A percentile compares a stretch with the other conserved stretches of the same genome.
These are phyloP conservation scores for Pseudogymnoascus destructans DNA, from an alignment of 2,329 filamentous ascomycete species.

Conservation along the genomic window DNA sequence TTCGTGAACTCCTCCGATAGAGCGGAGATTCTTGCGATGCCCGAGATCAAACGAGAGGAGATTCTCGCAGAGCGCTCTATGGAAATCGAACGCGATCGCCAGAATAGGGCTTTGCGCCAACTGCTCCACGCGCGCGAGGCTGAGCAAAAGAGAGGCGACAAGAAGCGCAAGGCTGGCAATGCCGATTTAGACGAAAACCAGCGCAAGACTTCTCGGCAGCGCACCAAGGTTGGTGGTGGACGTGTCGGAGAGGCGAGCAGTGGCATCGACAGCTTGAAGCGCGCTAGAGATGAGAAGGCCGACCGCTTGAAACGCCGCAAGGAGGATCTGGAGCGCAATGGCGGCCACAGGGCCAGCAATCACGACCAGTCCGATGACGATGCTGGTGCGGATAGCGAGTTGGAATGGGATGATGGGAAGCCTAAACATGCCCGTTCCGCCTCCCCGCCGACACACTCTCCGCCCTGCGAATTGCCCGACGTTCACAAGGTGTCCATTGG, in stretches of 20 bases:
- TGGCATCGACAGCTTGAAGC: constrained; percentile 58
- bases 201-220: constrained; percentile 60
- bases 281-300: constrained; percentile 49
- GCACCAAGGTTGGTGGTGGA: constrained; percentile 51
- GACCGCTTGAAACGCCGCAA: constrained; percentile 50
- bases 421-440: constrained; percentile 34
- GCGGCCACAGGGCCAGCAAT: constrained; percentile 32
- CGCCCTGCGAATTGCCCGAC: constrained; percentile 63
- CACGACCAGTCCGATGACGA: constrained; percentile 45
- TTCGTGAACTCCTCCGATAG: constrained; percentile 64
- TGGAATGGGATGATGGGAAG: constrained; percentile 56
- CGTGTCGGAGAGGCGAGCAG: constrained; percentile 55
- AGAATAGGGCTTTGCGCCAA: constrained; percentile 69
- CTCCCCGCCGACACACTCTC: constrained; percentile 35
- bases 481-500: constrained; percentile 75
- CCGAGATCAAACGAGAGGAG: constrained; percentile 82
- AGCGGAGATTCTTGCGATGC: constrained; percentile 66
- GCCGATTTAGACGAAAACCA: constrained; percentile 68
- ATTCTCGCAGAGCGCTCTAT: constrained; percentile 78
- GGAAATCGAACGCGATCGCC: constrained; percentile 67
- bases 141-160: constrained; percentile 41
- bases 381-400: constrained; percentile 62
- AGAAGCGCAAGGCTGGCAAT: constrained; percentile 65
- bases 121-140: constrained; percentile 56
- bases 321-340: constrained; percentile 44